Conservation (phyloP, 108 stramenopile species). For the Hondaea fermentalgiana region DNA sequence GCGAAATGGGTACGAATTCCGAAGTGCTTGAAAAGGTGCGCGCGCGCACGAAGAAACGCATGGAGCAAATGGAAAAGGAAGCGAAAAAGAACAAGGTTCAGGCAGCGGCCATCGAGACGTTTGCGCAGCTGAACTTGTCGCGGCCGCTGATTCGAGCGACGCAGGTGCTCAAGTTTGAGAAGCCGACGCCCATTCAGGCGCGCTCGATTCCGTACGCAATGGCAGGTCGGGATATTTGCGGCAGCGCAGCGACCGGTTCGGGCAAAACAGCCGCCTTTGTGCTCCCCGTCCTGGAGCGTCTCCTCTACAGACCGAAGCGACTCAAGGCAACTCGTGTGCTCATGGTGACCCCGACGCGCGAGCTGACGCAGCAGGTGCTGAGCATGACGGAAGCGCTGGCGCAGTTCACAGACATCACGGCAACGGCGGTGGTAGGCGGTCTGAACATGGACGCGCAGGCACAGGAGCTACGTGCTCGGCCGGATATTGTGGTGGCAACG, state of each 20-base stretch:
- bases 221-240: slow-evolving; percentile 87
- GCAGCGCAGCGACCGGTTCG: slow-evolving; percentile 66
- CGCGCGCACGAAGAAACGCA: not conserved
- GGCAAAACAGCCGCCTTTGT: slow-evolving; percentile 83
- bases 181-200: slow-evolving; percentile 87
- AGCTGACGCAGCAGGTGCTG: slow-evolving; percentile 85
- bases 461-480: slow-evolving; percentile 74
- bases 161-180: slow-evolving; percentile 81
- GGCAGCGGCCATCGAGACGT: slow-evolving; percentile 48
- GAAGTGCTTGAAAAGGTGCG: not conserved
- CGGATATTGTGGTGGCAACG: slow-evolving; percentile 87
- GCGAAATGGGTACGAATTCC: not conserved
- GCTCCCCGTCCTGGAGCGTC: slow-evolving; percentile 82
- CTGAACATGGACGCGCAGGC: slow-evolving; percentile 78
- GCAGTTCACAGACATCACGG: slow-evolving; percentile 72
- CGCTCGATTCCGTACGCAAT: slow-evolving; percentile 78
- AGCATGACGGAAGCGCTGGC: slow-evolving; percentile 73
- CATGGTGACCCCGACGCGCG: slow-evolving; percentile 83
- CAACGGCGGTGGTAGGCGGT: slow-evolving; percentile 80
- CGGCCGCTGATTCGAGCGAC: slow-evolving; percentile 84
- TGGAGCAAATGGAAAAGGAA: not conserved
- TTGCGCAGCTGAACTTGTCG: slow-evolving; percentile 79
- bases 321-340: slow-evolving; percentile 64
- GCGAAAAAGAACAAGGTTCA: not conserved
- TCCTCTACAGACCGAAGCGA: slow-evolving; percentile 72